Percentiles rank a stretch among this genome's conserved stretches.
Evolutionary conservation across 1,139 yeast species (phyloP).

Genomic region (Saccharomyces uvarum): DNA sequence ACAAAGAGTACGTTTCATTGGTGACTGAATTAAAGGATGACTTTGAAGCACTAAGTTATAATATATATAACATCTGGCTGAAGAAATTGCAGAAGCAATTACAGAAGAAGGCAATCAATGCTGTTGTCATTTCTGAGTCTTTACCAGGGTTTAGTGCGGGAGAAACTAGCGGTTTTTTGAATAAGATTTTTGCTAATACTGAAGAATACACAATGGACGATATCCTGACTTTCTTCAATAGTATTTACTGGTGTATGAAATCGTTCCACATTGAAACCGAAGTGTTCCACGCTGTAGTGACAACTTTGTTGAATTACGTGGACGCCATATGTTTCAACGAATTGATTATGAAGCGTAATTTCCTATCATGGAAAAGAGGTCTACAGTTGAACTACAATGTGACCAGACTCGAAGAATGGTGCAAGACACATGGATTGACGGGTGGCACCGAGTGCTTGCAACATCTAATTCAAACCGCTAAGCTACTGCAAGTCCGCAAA

Average conservation of each 20-base stretch:
- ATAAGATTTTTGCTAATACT: slow-evolving; percentile 66
- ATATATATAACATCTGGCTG: slow-evolving; percentile 96
- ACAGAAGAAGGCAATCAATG: slow-evolving; percentile 87
- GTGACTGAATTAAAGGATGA: slow-evolving; percentile 92
- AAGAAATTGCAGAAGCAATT: slow-evolving; percentile 86
- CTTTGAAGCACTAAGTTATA: slow-evolving; percentile 85
- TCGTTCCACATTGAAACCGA: slow-evolving; percentile 81
- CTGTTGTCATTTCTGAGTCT: slow-evolving; percentile 88
- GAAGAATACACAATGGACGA: slow-evolving; percentile 92
- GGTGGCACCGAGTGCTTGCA: slow-evolving; percentile 85
- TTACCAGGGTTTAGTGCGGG: slow-evolving; percentile 94
- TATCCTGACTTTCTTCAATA: slow-evolving; percentile 79
- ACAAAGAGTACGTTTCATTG: slow-evolving; percentile 79
- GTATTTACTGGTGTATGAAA: slow-evolving; percentile 90
- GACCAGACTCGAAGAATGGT: slow-evolving; percentile 97
- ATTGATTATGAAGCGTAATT: slow-evolving; percentile 87
- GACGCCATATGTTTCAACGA: slow-evolving; percentile 96
- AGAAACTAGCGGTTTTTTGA: slow-evolving; percentile 75
- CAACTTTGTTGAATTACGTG: slow-evolving; percentile 76
- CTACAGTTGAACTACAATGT: slow-evolving; percentile 93
- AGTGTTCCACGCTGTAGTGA: slow-evolving; percentile 77
- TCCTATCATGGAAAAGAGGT: slow-evolving; percentile 96
- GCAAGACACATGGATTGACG: slow-evolving; percentile 86
- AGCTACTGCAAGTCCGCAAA: slow-evolving; percentile 84
- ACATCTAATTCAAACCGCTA: slow-evolving; percentile 89